Evolutionary conservation across 257 asterid species (phyloP), one percentile per base, ranked within the genome.

Genomic region (Primulina huaijiensis): DNA sequence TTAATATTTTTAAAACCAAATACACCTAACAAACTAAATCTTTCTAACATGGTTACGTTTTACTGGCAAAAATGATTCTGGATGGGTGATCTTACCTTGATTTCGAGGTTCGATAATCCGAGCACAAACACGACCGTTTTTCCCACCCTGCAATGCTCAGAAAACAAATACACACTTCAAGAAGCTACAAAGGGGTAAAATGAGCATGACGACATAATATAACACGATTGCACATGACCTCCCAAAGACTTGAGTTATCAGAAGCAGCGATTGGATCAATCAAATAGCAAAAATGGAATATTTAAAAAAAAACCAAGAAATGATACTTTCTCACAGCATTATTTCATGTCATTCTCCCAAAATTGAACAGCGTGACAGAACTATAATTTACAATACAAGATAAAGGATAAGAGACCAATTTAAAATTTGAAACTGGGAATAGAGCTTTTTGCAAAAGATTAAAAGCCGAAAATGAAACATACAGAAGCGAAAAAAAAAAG

Each of bases 81-180:
- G 58, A 70, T 16, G 27, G 77, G 5, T 37, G 64, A 70, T 52
- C 74, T 25, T 75, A 83, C 88, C 85, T 76, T 60, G 79, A 73
- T 73, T 74, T 60, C 11, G 16, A 31, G 85, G 82, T 64, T 74
- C 31, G 17, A 80, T 74, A 68, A 83, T 74, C 43, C 60, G 72
- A 61, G 85, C 83, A 71, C 75, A 67, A 60, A 76, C 65, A 53
- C 37, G 65, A 8, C 62, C 76, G 35, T 37, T 1, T 40, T 25
- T 79, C 59, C 74, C 81, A 30, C 72, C 80, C 85, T 83, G 82
- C 73, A 67, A 69, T 60, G 75, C 19, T 20, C 50, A 67, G 25
- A 60, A 63, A 23, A 69, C n/a, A 46, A 5, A 68, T 16, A 60
- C 55, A 62, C 14, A 38, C 57, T 66, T 38, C 68, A 71, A 25